These are phyloP conservation scores for Chlamydomonas schloesseri DNA, from an alignment of 139 green algal species.

Conservation along the genomic window DNA sequence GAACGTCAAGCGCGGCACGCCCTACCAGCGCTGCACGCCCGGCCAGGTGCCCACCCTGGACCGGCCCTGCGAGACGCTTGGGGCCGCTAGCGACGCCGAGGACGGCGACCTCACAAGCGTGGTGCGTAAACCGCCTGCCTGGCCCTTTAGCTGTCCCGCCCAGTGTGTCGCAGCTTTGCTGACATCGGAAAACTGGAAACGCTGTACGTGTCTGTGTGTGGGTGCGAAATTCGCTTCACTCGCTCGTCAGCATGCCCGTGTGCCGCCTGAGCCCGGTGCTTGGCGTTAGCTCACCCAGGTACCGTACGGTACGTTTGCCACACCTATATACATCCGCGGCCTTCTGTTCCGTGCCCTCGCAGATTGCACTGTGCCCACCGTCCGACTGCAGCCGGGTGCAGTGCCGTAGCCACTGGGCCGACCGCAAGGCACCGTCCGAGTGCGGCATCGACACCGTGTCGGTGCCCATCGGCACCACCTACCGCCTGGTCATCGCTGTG, in stretches of 20 bases:
- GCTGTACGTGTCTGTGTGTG: too few species aligned
- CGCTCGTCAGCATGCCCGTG: too few species aligned
- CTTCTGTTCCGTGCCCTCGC: background rate
- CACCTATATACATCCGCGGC: too few species aligned
- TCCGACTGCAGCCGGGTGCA: slow-evolving; percentile 1
- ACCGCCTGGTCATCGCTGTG: background rate
- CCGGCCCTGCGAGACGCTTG: slow-evolving; percentile 11
- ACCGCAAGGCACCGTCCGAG: slow-evolving; percentile 24
- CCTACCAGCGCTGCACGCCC: background rate
- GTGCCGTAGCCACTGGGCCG: slow-evolving; percentile 16
- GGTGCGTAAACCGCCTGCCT: too few species aligned
- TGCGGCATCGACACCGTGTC: slow-evolving; percentile 10
- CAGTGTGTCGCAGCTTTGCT: too few species aligned
- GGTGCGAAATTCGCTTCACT: too few species aligned
- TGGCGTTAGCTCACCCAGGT: too few species aligned
- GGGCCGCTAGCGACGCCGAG: background rate
- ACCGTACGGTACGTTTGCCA: too few species aligned
- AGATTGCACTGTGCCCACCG: slow-evolving; percentile 13
- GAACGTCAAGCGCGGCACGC: background rate
- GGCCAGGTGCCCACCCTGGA: background rate
- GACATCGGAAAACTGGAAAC: too few species aligned
- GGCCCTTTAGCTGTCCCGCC: too few species aligned
- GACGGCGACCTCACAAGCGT: background rate
- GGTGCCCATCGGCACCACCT: background rate
- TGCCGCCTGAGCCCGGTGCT: too few species aligned